Evolutionary conservation across 139 green algal genomes (phyloP).

Genomic region (Tetradesmus lagerheimii): DNA sequence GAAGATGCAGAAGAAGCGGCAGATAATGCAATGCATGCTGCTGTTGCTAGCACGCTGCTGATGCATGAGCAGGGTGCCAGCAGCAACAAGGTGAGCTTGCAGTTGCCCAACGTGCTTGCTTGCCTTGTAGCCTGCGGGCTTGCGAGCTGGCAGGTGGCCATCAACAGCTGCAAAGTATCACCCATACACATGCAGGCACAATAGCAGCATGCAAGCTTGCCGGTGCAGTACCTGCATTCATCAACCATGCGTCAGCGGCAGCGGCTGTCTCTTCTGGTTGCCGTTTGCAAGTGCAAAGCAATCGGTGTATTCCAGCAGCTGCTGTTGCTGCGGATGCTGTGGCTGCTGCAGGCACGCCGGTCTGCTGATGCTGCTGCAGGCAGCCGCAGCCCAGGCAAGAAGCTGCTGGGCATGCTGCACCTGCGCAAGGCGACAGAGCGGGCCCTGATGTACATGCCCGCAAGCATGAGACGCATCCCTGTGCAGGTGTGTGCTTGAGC

Average conservation of each 20-base stretch:
- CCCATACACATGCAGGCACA: no score
- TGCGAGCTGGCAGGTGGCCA: no score
- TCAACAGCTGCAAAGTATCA: no score
- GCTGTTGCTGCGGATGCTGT: background rate
- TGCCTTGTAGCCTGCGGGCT: no score
- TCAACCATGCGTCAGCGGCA: no score
- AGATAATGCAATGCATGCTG: constrained; percentile 17
- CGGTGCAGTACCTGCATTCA: no score
- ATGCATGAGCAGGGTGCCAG: background rate
- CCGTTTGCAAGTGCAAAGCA: no score
- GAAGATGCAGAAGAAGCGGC: background rate
- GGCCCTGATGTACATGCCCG: background rate
- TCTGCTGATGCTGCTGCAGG: background rate
- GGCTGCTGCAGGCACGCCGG: background rate
- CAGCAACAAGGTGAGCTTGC: background rate
- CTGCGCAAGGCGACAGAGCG: background rate
- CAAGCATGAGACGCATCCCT: background rate
- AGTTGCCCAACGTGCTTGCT: no score
- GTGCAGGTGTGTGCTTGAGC: constrained; percentile 1
- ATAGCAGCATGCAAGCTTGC: no score
- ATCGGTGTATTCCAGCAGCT: no score
- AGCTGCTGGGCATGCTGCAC: constrained; percentile 15
- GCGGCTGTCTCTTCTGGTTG: no score
- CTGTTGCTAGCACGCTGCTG: background rate
- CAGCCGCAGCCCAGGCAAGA: constrained; percentile 14